Evolutionary conservation across 768 basidiomycete genomes (phyloP).

Genomic region (Leccinum olivaceopallidum): DNA sequence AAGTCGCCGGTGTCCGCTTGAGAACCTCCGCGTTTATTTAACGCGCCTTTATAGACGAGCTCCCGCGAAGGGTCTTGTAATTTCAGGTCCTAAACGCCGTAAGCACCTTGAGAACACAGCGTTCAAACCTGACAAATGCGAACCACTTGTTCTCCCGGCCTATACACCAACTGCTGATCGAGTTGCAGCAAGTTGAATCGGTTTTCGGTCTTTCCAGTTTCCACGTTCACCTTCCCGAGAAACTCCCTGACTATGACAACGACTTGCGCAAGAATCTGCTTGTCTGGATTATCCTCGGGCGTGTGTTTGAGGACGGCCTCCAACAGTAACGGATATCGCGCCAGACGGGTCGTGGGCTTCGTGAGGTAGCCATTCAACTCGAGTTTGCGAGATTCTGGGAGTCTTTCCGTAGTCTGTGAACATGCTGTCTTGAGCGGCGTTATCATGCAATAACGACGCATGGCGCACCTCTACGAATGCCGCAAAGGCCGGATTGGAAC

Average conservation of each 20-base stretch:
- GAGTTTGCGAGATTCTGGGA: conserved; percentile 93
- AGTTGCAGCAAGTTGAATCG: conserved; percentile 93
- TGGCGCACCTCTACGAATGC: conserved; percentile 86
- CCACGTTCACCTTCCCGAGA: conserved; percentile 84
- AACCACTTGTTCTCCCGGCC: conserved; percentile 88
- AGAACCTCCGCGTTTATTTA: conserved; percentile 79
- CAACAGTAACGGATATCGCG: conserved; percentile 92
- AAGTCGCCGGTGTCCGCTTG: conserved; percentile 84
- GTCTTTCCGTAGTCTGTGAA: conserved; percentile 80
- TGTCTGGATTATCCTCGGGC: conserved; percentile 86
- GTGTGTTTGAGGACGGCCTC: conserved; percentile 94
- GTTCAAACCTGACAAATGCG: conserved; percentile 30
- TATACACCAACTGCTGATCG: conserved; percentile 87
- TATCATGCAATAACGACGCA: neutral
- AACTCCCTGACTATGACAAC: conserved; percentile 79
- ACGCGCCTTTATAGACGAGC: conserved; percentile 84
- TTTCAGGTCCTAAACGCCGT: conserved; percentile 65
- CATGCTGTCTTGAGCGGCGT: conserved; percentile 2
- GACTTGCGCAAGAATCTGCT: conserved; percentile 71
- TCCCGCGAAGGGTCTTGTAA: conserved; percentile 87
- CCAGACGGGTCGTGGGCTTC: conserved; percentile 95
- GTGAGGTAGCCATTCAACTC: conserved; percentile 98
- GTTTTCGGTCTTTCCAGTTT: conserved; percentile 95
- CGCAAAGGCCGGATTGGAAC: conserved; percentile 86
- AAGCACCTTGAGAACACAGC: neutral